Base-by-base conservation (phyloP, 805 yeast genomes). In the Lipomyces chichibuensis region DNA sequence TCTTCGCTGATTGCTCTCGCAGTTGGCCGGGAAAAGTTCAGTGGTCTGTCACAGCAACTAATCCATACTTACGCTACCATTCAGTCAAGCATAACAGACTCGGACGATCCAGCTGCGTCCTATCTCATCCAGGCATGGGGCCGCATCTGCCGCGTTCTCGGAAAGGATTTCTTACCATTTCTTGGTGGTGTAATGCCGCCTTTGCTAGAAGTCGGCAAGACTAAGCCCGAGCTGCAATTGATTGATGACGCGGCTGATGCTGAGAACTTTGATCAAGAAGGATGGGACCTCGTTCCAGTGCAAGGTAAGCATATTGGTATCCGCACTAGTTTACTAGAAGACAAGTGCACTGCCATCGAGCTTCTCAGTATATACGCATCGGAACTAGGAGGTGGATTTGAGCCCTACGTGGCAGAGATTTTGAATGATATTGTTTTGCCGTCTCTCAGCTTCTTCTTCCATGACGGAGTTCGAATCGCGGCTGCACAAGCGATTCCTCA, bases 51-150 rank as follows among this genome's bases (percentile, higher is more conserved):
- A 59, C 85, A 84, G 68, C 92, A 90, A 72, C 80, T 94, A 65
- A 88, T 92, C 61, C 85, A 86, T 71, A 80, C 90, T 32, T 88
- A 92, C 72, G 90, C 88, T 17, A 80, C 82, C 32, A 87, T 93
- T 69, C 98, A 95, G 80, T 82, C 83, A 64, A 65, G 73, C 53
- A 69, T 73, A 49, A 74, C 77, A n/a, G 80, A 77, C 23, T 83
- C 84, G n/a, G 98, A 93, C 75, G 98, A 93, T 75, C 96, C 97
- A 17, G 89, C 95, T 20, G 90, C 86, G 73, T 84, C 91, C 58
- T 93, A 91, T 74, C 82, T 95, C 71, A 96, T 92, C 73, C 97
- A 91, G 76, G 97, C 96, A 57, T 95, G 99, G 99, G 92, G 95
- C 64, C 87, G 98, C 74, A 84, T 95, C 57, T 95, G 99, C 76